Conservation (phyloP, 208 protist genomes). For the Jaenimonas drosophilae region DNA sequence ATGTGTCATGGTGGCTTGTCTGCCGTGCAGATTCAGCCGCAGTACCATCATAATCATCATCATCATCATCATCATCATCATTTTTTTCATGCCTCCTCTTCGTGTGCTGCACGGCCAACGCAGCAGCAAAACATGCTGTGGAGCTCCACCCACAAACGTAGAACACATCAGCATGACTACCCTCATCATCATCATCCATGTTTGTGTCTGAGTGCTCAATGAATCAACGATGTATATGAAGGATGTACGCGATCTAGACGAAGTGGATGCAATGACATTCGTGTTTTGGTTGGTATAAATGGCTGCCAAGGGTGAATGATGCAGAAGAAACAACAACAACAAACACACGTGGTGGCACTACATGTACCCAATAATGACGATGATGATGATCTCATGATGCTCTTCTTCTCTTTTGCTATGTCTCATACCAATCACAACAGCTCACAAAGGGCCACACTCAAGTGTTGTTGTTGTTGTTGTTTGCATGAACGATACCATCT, state of each 20-base stretch:
- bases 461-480: too few species aligned
- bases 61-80: slow-evolving; percentile 1
- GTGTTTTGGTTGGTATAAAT: not conserved
- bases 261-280: not conserved
- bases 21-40: too few species aligned
- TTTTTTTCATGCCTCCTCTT: not conserved
- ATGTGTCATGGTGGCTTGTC: too few species aligned
- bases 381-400: not conserved
- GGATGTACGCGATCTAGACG: not conserved
- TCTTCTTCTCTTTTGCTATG: not conserved
- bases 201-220: not conserved
- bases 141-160: not conserved
- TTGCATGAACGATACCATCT: slow-evolving; percentile 1
- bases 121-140: not conserved
- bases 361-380: not conserved
- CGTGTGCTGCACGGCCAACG: not conserved
- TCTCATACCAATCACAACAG: not conserved
- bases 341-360: not conserved
- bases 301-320: not conserved
- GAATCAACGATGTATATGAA: not conserved
- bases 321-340: not conserved
- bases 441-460: not conserved
- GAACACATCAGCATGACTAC: not conserved
- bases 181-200: not conserved
- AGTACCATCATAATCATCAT: not conserved